A percentile compares a stretch with the other conserved stretches of the same genome.
These are phyloP conservation scores for Medicago ruthenica DNA, from an alignment of 306 rosid genomes.

Conservation along the genomic window DNA sequence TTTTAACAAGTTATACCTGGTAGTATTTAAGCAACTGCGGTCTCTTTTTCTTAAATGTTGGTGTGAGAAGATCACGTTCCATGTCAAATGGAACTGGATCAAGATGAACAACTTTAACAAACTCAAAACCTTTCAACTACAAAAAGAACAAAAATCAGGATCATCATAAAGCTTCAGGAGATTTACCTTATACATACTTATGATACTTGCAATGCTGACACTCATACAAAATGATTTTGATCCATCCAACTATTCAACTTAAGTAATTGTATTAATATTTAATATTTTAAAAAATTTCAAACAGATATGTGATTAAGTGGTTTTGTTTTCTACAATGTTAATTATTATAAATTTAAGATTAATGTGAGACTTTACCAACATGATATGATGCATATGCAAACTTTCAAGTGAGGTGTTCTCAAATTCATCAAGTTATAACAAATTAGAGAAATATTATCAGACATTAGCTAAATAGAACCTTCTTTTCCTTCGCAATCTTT, in stretches of 20 bases:
- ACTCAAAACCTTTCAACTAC: constrained; percentile 95
- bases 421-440: constrained; percentile 13
- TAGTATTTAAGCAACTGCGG: constrained; percentile 87
- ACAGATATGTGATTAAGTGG: not conserved
- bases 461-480: constrained; percentile 55
- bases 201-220: not conserved
- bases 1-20: constrained; percentile 56
- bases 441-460: constrained; percentile 5
- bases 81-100: constrained; percentile 91
- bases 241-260: too few species aligned
- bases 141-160: constrained; percentile 38
- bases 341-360: too few species aligned
- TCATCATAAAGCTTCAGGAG: not conserved
- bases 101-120: constrained; percentile 73
- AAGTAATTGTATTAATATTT: too few species aligned
- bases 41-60: constrained; percentile 89
- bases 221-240: not conserved
- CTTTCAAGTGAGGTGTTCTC: not conserved
- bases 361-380: not conserved
- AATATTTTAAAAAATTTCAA: not conserved
- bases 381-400: not conserved
- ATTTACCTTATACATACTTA: not conserved
- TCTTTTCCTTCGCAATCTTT: constrained; percentile 72
- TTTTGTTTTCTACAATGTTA: not conserved
- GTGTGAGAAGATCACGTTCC: constrained; percentile 88